Evolutionary conservation across 2,329 filamentous ascomycete species (phyloP).

Genomic region (Diaporthe vaccinii): DNA sequence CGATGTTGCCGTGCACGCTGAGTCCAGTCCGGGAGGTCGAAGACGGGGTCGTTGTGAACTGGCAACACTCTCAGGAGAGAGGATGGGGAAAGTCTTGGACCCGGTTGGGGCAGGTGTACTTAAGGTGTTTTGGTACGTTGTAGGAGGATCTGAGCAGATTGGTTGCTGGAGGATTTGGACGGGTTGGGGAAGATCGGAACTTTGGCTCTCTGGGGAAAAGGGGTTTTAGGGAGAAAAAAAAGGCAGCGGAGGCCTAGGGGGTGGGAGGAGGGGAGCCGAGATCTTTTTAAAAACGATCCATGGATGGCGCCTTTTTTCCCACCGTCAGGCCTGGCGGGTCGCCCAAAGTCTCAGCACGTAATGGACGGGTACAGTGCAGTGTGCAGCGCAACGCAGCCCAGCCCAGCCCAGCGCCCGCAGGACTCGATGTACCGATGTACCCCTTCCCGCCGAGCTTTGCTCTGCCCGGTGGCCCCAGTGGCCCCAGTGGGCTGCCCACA

Average conservation of each 20-base stretch:
- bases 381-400: slow-evolving; percentile 9
- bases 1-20: background rate
- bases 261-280: slow-evolving; percentile 50
- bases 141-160: background rate
- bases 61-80: background rate
- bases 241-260: slow-evolving; percentile 46
- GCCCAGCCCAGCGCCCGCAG: slow-evolving; percentile 14
- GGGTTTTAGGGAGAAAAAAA: slow-evolving; percentile 46
- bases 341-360: slow-evolving; percentile 41
- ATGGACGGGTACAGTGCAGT: slow-evolving; percentile 37
- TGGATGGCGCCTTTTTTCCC: slow-evolving; percentile 37
- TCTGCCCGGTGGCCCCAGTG: slow-evolving; percentile 28
- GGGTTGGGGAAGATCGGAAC: slow-evolving; percentile 38
- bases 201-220: slow-evolving; percentile 44
- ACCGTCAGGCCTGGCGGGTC: slow-evolving; percentile 31
- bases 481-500: slow-evolving; percentile 25
- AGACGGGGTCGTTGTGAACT: background rate
- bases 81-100: background rate
- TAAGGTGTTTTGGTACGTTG: background rate
- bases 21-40: background rate
- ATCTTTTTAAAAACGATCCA: slow-evolving; percentile 43
- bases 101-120: slow-evolving; percentile 22
- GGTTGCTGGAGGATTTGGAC: slow-evolving; percentile 34
- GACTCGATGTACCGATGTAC: slow-evolving; percentile 32
- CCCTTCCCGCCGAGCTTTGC: slow-evolving; percentile 11